Conservation (phyloP, 2,329 filamentous ascomycete species). For the Curvularia hawaiiensis region DNA sequence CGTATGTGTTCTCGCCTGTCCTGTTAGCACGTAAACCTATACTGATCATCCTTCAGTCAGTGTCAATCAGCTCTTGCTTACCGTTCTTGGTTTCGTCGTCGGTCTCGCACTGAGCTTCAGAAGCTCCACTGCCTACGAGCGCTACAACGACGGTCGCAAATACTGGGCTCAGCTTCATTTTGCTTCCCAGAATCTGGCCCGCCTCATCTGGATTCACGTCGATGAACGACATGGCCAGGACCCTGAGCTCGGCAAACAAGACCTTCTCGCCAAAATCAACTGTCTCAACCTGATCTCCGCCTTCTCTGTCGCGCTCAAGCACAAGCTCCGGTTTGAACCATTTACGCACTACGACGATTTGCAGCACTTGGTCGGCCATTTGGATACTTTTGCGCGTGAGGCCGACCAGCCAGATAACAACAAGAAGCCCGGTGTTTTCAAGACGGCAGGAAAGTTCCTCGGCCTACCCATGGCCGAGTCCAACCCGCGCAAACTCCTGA, state of each 20-base stretch:
- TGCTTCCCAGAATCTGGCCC: conserved; percentile 62
- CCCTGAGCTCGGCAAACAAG: conserved; percentile 61
- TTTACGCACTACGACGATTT: conserved; percentile 77
- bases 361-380: conserved; percentile 68
- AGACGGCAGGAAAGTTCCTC: conserved; percentile 71
- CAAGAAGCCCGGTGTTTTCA: conserved; percentile 52
- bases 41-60: conserved; percentile 48
- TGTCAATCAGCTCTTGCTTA: conserved; percentile 70
- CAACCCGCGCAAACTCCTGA: conserved; percentile 78
- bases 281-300: conserved; percentile 76
- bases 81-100: conserved; percentile 80
- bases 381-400: conserved; percentile 73
- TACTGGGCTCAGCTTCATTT: conserved; percentile 65
- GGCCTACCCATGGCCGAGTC: conserved; percentile 75
- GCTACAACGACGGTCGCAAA: conserved; percentile 64
- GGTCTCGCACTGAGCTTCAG: conserved; percentile 76
- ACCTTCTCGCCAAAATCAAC: conserved; percentile 68
- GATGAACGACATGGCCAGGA: conserved; percentile 60
- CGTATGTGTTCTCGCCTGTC: conserved; percentile 18
- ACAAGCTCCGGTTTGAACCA: conserved; percentile 83
- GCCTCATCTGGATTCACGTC: conserved; percentile 86
- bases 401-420: conserved; percentile 41
- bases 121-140: conserved; percentile 76
- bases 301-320: conserved; percentile 78
- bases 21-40: neutral